A percentile compares a stretch with the other conserved stretches of the same genome.
These are phyloP conservation scores for Terfezia claveryi DNA, from an alignment of 495 filamentous ascomycete genomes.

Conservation along the genomic window DNA sequence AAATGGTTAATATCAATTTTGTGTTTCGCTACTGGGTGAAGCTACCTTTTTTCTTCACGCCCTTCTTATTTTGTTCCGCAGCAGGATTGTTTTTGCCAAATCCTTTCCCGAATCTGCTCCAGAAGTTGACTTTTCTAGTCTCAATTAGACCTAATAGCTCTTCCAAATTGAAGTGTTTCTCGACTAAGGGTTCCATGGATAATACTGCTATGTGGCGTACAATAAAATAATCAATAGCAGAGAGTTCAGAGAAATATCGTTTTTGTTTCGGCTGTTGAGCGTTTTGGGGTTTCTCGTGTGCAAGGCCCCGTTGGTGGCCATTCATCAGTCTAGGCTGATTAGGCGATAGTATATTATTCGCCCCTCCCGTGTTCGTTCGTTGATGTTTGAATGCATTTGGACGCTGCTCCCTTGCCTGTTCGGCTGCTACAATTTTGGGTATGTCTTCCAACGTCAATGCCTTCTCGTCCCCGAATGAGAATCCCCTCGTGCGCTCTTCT, in stretches of 20 bases:
- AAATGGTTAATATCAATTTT: neutral
- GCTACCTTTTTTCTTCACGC: neutral
- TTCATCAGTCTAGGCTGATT: constrained; percentile 43
- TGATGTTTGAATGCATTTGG: constrained; percentile 62
- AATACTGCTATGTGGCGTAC: constrained; percentile 86
- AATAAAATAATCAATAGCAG: constrained; percentile 91
- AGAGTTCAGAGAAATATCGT: constrained; percentile 88
- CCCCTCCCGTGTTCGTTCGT: constrained; percentile 22
- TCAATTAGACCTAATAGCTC: constrained; percentile 91
- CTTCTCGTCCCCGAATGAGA: constrained; percentile 76
- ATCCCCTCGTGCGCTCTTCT: constrained; percentile 33
- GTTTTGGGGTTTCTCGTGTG: constrained; percentile 27
- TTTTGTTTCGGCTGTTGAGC: constrained; percentile 35
- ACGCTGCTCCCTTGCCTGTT: constrained; percentile 81
- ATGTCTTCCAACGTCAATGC: constrained; percentile 90
- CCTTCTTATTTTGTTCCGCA: constrained; percentile 31
- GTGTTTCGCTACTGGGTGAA: neutral
- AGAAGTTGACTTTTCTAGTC: constrained; percentile 79
- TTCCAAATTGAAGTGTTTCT: constrained; percentile 75
- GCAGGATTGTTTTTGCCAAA: constrained; percentile 38
- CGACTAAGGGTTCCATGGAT: constrained; percentile 82
- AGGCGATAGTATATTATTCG: constrained; percentile 44
- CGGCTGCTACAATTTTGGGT: constrained; percentile 84
- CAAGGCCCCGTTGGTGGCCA: constrained; percentile 61
- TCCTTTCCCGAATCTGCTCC: constrained; percentile 91